phyloP scores from a whole-genome alignment of 352 stramenopile species.

The Phytophthora lateralis region DNA sequence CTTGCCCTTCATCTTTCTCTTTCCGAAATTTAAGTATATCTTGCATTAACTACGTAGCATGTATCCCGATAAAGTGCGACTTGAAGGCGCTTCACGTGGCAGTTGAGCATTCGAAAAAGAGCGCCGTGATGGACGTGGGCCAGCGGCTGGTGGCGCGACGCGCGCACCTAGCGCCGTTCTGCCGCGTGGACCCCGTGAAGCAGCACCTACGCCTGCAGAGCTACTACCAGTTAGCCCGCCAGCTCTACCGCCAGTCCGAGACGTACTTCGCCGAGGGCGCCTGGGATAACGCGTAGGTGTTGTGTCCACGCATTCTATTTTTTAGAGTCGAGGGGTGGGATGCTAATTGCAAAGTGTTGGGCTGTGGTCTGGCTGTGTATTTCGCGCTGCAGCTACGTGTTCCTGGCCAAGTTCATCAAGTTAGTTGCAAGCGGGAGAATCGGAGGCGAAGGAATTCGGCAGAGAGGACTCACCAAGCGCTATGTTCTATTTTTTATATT shows the following conservation, averaged over 20 bases:
- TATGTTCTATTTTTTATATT: constrained; percentile 34
- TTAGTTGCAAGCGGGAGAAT: constrained; percentile 32
- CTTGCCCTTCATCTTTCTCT: constrained; percentile 15
- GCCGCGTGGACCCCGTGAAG: constrained; percentile 65
- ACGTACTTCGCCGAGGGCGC: constrained; percentile 61
- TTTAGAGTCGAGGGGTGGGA: too few relatives aligned
- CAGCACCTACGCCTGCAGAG: constrained; percentile 65
- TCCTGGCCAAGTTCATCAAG: constrained; percentile 85
- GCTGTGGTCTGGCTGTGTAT: background rate
- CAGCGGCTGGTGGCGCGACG: constrained; percentile 69
- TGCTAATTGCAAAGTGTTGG: constrained; percentile 6
- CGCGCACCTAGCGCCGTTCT: constrained; percentile 62
- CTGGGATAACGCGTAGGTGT: constrained; percentile 78
- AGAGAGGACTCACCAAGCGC: constrained; percentile 10
- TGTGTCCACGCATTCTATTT: constrained; percentile 35
- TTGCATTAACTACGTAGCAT: constrained; percentile 6
- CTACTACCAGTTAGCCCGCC: constrained; percentile 75
- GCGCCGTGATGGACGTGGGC: constrained; percentile 39
- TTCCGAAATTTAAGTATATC: background rate
- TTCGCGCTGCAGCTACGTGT: constrained; percentile 64
- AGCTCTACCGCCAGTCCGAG: constrained; percentile 80
- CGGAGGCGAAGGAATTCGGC: background rate
- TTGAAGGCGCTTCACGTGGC: constrained; percentile 29
- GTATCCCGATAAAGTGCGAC: constrained; percentile 31
- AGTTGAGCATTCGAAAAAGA: constrained; percentile 36